Base-by-base conservation (phyloP, 805 yeast species). In the Saccharomycopsis vini region DNA sequence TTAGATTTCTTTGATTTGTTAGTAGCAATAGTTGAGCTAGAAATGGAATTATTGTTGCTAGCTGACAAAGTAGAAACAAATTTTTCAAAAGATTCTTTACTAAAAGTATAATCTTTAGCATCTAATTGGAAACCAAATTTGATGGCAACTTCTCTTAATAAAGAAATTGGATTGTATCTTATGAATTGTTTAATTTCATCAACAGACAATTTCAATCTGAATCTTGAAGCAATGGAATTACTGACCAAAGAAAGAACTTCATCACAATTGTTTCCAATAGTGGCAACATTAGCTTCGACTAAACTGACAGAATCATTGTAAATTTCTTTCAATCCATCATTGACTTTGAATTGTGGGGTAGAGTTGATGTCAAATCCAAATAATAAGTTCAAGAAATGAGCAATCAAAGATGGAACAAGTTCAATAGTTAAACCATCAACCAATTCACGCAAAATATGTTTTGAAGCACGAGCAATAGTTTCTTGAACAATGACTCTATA, bases 91-190 rank as follows among this genome's bases (percentile, higher is more conserved):
- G 58, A 55, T 36, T 68, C 76, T 36, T 58, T 57, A 28, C 75
- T 68, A 55, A 62, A 66, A 52, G 52, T 61, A 47, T 66, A 63
- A 20, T 58, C 57, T 49, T 63, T 71, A 9, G 73, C 67, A 48
- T 68, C 63, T 84, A 95, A 81, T 67, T 92, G 98, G 42, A 90
- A 75, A 63, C 97, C 97, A 53, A 79, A 75, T 62, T 84, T 82
- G 43, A 67, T 55, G 9, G 95, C 78, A 50, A 88, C 69, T 52
- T 80, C 83, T 63, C 89, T 78, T 54, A 86, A 67, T 35, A 82
- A 56, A 29, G 59, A 49, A 30, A 33, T 20, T 10, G 22, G 16
- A 32, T 44, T 40, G 31, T 12, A 29, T 30, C 16, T 33, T n/a
- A 41, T 39, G 29, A 28, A 40, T 29, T 61, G 51, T 41, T 73